These are phyloP conservation scores for Aureobasidium pullulans DNA, from an alignment of 2,329 filamentous ascomycete species.

Conservation along the genomic window DNA sequence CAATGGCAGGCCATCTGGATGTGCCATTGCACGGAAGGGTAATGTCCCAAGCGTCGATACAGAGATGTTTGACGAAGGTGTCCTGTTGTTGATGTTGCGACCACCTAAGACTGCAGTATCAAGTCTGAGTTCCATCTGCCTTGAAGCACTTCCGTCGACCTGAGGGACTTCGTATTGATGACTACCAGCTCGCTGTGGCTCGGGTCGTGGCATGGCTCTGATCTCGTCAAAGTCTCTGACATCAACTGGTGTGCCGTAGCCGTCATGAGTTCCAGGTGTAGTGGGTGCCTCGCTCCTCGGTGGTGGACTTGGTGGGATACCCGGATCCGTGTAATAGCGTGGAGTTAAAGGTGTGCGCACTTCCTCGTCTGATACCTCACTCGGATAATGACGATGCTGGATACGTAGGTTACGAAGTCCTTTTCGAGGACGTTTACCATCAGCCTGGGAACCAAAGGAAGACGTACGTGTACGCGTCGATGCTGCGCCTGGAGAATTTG, in stretches of 20 bases:
- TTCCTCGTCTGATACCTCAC: constrained; percentile 35
- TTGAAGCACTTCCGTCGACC: neutral
- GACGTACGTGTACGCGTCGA: constrained; percentile 25
- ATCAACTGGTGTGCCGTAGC: neutral
- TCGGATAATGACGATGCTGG: constrained; percentile 36
- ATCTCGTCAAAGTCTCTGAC: constrained; percentile 20
- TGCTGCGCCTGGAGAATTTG: neutral
- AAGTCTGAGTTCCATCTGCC: constrained; percentile 5
- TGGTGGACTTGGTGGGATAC: constrained; percentile 48
- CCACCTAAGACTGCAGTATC: neutral
- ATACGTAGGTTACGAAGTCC: constrained; percentile 43
- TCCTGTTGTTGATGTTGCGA: neutral
- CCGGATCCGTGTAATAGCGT: constrained; percentile 45
- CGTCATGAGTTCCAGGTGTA: constrained; percentile 24
- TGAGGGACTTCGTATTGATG: constrained; percentile 15
- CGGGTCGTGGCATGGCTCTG: constrained; percentile 20
- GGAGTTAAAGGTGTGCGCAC: constrained; percentile 49
- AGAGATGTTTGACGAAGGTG: constrained; percentile 7
- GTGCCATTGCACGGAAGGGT: constrained; percentile 28
- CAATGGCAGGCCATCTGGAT: constrained; percentile 14
- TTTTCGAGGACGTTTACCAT: constrained; percentile 22
- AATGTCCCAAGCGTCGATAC: constrained; percentile 21
- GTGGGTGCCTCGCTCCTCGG: constrained; percentile 26
- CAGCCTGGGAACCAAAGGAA: constrained; percentile 27
- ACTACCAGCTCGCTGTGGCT: constrained; percentile 19